Percentiles rank a stretch among this genome's conserved stretches.
Conservation (phyloP, 805 yeast species). For the Wickerhamomyces kurtzmanii region DNA sequence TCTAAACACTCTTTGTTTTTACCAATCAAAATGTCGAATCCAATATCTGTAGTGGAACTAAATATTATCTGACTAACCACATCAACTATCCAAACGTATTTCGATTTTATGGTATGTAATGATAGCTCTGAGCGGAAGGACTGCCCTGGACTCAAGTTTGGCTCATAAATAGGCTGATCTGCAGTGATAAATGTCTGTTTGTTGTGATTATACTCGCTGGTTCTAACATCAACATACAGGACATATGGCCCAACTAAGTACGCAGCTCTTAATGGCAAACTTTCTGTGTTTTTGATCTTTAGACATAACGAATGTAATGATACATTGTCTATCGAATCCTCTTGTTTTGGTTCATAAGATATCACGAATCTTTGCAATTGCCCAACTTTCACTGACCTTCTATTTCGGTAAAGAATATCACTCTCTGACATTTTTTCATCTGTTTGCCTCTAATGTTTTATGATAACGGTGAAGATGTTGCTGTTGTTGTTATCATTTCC, state of each 20-base stretch:
- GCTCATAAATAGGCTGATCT: slow-evolving; percentile 69
- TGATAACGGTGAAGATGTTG: slow-evolving; percentile 6
- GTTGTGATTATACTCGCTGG: slow-evolving; percentile 42
- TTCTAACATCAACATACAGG: slow-evolving; percentile 60
- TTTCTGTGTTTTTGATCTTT: slow-evolving; percentile 53
- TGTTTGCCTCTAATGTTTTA: slow-evolving; percentile 1
- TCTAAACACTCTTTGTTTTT: slow-evolving; percentile 21
- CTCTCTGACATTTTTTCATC: neutral
- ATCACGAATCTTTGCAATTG: slow-evolving; percentile 48
- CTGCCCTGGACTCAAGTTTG: slow-evolving; percentile 64
- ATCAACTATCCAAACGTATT: slow-evolving; percentile 63
- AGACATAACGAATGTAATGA: slow-evolving; percentile 33
- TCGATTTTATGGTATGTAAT: slow-evolving; percentile 48
- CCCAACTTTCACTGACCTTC: slow-evolving; percentile 43
- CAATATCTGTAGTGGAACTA: slow-evolving; percentile 47
- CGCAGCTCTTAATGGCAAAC: slow-evolving; percentile 57
- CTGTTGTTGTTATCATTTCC: no score
- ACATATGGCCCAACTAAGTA: slow-evolving; percentile 68
- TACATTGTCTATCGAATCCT: slow-evolving; percentile 12
- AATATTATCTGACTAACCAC: slow-evolving; percentile 64
- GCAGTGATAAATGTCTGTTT: slow-evolving; percentile 52
- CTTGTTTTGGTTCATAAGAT: slow-evolving; percentile 31
- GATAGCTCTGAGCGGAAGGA: slow-evolving; percentile 49
- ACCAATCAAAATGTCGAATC: slow-evolving; percentile 52
- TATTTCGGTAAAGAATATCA: slow-evolving; percentile 25